Evolutionary conservation across 176 grass and related monocot species (phyloP).

Genomic region (Dendrocalamus sinicus): DNA sequence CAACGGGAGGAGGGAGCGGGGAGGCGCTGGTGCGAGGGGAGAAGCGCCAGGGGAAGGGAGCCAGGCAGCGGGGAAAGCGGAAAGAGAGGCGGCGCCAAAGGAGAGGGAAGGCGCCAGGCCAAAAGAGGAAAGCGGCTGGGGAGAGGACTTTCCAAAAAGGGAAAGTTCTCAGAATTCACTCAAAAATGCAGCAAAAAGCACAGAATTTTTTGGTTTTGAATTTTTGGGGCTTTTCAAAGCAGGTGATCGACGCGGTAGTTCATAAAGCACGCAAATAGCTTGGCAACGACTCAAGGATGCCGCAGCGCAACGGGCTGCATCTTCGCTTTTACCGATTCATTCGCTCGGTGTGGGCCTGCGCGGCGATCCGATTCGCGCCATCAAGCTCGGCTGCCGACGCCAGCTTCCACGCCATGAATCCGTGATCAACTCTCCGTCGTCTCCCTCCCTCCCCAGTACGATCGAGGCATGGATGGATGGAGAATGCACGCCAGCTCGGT

Average conservation of each 20-base stretch:
- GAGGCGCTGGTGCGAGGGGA: no score
- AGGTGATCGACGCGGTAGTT: neutral
- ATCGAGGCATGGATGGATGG: neutral
- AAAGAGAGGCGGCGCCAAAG: no score
- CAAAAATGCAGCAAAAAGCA: no score
- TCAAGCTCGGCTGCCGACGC: neutral
- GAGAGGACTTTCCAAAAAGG: no score
- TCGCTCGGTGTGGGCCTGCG: neutral
- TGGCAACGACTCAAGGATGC: neutral
- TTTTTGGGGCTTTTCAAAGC: no score
- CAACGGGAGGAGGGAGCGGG: no score
- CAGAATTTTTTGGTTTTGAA: no score
- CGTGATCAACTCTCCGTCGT: neutral
- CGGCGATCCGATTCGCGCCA: neutral
- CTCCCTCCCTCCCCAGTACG: neutral
- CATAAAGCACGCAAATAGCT: neutral
- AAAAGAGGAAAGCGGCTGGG: no score
- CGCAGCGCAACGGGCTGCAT: neutral
- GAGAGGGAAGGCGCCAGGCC: no score
- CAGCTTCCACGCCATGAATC: neutral
- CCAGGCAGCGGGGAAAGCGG: no score
- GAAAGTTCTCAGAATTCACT: no score
- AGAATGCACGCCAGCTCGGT: neutral
- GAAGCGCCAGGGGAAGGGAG: no score
- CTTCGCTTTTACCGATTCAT: slow-evolving; percentile 12